Percentiles rank a stretch among this genome's conserved stretches.
These are phyloP conservation scores for Halophytophthora polymorphica DNA, from an alignment of 352 stramenopile genomes.

Conservation along the genomic window DNA sequence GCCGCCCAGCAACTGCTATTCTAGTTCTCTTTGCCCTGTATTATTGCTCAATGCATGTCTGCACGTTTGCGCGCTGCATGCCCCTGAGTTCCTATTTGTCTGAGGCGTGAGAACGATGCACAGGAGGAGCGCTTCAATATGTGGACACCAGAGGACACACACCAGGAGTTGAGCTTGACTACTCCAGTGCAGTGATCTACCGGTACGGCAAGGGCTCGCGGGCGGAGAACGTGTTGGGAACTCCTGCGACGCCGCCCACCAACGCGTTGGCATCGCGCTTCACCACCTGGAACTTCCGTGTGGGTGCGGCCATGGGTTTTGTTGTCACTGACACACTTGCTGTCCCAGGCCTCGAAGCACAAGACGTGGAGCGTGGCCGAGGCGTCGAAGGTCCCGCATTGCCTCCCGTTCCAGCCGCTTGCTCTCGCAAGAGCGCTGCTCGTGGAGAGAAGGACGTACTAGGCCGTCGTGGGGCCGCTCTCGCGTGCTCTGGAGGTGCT, in stretches of 20 bases:
- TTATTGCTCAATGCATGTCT: constrained; percentile 35
- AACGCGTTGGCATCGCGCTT: constrained; percentile 27
- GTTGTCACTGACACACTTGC: constrained; percentile 1
- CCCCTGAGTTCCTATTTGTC: constrained; percentile 8
- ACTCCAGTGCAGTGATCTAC: constrained; percentile 13
- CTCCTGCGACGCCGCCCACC: constrained; percentile 38
- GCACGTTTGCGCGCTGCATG: constrained; percentile 23
- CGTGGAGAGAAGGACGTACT: constrained; percentile 48
- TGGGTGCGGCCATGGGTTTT: constrained; percentile 5
- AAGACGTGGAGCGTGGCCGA: constrained; percentile 1
- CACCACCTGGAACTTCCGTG: constrained; percentile 49
- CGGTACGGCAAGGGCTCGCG: constrained; percentile 57
- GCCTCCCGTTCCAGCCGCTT: neutral
- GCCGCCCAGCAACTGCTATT: constrained; percentile 14
- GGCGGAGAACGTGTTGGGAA: constrained; percentile 36
- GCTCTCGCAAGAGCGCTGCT: constrained; percentile 17
- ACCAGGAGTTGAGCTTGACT: too few relatives aligned
- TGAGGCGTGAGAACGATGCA: neutral
- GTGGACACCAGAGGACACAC: neutral
- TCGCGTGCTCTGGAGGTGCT: constrained; percentile 9
- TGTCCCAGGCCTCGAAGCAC: constrained; percentile 17
- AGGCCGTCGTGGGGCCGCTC: constrained; percentile 19
- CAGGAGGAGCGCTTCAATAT: neutral
- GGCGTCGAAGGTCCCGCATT: constrained; percentile 2
- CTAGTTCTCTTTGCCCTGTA: constrained; percentile 25